A percentile compares a stretch with the other conserved stretches of the same genome.
phyloP scores from a whole-genome alignment of 306 rosid genomes.

The Myrica gale region DNA sequence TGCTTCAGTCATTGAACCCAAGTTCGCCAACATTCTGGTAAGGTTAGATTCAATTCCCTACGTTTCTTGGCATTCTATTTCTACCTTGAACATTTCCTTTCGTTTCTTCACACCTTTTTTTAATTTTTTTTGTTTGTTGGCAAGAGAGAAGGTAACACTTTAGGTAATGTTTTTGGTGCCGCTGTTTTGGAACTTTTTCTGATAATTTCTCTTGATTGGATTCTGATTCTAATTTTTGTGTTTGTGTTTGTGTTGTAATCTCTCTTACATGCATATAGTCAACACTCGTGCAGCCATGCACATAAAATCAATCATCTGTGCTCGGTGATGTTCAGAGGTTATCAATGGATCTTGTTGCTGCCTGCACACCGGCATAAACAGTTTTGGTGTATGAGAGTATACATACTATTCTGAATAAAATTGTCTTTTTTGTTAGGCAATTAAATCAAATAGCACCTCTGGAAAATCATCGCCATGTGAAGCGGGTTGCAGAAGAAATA shows the following conservation, averaged over 20 bases:
- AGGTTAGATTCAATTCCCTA: constrained; percentile 42
- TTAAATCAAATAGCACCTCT: constrained; percentile 67
- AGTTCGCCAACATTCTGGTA: constrained; percentile 66
- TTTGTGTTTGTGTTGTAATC: neutral
- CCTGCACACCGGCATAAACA: neutral
- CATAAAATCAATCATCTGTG: neutral
- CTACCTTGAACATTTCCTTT: neutral
- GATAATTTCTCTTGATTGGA: no score
- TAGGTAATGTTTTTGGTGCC: no score
- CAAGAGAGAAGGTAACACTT: no score
- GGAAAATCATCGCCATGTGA: constrained; percentile 68
- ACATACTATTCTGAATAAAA: neutral
- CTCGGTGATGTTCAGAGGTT: no score
- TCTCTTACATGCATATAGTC: neutral
- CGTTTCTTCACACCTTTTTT: neutral
- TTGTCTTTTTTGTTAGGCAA: constrained; percentile 41
- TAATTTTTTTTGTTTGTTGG: neutral
- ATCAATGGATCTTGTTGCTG: no score
- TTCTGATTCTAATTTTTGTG: neutral
- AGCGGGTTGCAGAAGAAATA: constrained; percentile 73
- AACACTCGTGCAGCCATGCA: neutral
- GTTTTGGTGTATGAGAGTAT: neutral
- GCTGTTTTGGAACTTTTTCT: no score
- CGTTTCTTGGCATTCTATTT: neutral
- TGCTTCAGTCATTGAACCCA: constrained; percentile 64